phyloP scores from a whole-genome alignment of 2,329 filamentous ascomycete species.

The Beauveria sp. region DNA sequence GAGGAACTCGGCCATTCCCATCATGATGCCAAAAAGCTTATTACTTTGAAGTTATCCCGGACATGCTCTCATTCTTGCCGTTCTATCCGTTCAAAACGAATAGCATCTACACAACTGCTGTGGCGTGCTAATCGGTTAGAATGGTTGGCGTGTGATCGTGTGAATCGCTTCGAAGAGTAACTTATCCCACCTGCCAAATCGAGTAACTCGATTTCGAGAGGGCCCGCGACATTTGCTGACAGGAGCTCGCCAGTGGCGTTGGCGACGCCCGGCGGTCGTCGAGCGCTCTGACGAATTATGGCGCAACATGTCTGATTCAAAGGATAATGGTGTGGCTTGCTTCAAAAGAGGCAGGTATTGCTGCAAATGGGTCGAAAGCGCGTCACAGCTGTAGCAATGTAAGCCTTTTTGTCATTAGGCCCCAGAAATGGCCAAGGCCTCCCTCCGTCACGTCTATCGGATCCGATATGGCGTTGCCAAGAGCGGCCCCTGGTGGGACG shows the following conservation, averaged over 20 bases:
- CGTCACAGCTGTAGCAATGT: background rate
- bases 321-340: background rate
- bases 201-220: background rate
- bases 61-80: background rate
- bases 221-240: background rate
- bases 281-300: background rate
- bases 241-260: background rate
- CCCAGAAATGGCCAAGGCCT: background rate
- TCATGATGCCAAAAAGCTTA: background rate
- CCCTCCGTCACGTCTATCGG: background rate
- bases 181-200: background rate
- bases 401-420: background rate
- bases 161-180: background rate
- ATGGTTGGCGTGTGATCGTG: background rate
- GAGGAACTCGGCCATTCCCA: background rate
- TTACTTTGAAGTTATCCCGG: background rate
- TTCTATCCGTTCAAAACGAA: background rate
- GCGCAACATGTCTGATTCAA: background rate
- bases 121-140: constrained; percentile 1
- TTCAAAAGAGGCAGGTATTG: constrained; percentile 2
- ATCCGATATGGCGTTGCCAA: constrained; percentile 1
- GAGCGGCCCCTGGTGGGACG: background rate
- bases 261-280: background rate
- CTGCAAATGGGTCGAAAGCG: background rate
- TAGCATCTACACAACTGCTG: background rate